Conservation (phyloP, 495 filamentous ascomycete genomes). For the Hypoxylon subgilvum region DNA sequence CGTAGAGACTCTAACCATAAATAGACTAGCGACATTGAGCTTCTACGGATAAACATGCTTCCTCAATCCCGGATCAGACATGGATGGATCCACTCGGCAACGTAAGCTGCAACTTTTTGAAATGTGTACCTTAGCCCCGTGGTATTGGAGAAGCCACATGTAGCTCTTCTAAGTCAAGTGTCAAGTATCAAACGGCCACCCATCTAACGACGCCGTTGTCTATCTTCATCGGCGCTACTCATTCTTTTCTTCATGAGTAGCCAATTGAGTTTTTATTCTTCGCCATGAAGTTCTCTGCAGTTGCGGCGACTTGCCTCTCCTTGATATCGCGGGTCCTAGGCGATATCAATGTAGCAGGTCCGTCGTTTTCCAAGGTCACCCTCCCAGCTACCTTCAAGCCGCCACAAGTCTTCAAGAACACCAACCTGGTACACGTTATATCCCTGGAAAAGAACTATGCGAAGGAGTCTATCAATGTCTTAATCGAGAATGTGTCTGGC, state of each 20-base stretch:
- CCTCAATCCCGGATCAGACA: constrained; percentile 20
- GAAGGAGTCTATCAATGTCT: constrained; percentile 87
- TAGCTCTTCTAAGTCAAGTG: constrained; percentile 29
- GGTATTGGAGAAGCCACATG: constrained; percentile 20
- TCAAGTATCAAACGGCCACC: constrained; percentile 10
- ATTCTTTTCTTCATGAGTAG: constrained; percentile 49
- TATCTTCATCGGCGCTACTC: constrained; percentile 32
- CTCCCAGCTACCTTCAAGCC: constrained; percentile 80
- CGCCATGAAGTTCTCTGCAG: constrained; percentile 62
- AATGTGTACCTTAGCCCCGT: constrained; percentile 38
- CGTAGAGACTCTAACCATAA: constrained; percentile 11
- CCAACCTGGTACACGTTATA: constrained; percentile 85
- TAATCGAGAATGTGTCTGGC: constrained; percentile 82
- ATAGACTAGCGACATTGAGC: not conserved
- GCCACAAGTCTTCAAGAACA: constrained; percentile 87
- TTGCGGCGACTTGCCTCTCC: constrained; percentile 57
- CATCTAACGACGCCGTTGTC: no score
- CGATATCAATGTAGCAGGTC: constrained; percentile 44
- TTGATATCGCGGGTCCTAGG: constrained; percentile 49
- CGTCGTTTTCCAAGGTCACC: constrained; percentile 47
- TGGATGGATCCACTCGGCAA: constrained; percentile 43
- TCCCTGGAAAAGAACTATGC: constrained; percentile 92
- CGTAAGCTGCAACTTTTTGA: constrained; percentile 45
- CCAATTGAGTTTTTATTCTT: constrained; percentile 37
- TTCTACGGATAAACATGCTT: constrained; percentile 30